These are phyloP conservation scores for Aspergillus pseudoviridinutans DNA, from an alignment of 2,329 filamentous ascomycete species.

Conservation along the genomic window DNA sequence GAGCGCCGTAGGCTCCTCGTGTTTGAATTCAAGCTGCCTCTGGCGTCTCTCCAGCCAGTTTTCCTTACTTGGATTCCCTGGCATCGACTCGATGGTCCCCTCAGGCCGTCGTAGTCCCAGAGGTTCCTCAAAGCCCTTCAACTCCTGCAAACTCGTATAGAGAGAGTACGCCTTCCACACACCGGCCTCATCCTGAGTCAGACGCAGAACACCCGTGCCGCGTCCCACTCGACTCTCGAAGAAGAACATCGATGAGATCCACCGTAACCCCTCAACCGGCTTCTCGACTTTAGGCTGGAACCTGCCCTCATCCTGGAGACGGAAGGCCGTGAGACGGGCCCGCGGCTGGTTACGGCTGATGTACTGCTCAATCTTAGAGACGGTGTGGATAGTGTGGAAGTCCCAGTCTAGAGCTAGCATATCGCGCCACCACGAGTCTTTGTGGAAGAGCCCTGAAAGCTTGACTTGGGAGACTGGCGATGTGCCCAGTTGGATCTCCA, in stretches of 20 bases:
- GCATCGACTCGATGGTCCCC: conserved; percentile 33
- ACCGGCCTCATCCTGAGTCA: conserved; percentile 26
- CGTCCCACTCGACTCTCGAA: conserved; percentile 36
- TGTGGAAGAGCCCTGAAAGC: conserved; percentile 28
- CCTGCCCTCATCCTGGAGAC: conserved; percentile 30
- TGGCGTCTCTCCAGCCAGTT: conserved; percentile 37
- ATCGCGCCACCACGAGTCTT: conserved; percentile 41
- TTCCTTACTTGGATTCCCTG: conserved; percentile 26
- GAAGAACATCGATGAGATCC: conserved; percentile 39
- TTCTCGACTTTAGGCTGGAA: conserved; percentile 27
- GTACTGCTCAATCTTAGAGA: conserved; percentile 29
- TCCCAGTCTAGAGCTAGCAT: conserved; percentile 40
- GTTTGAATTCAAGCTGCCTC: conserved; percentile 29
- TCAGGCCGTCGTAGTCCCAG: conserved; percentile 28
- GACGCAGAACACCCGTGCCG: conserved; percentile 35
- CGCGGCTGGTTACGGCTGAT: conserved; percentile 23
- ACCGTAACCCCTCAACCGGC: conserved; percentile 27
- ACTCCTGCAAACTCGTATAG: conserved; percentile 36
- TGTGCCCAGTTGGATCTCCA: conserved; percentile 22
- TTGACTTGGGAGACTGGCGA: neutral
- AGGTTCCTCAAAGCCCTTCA: conserved; percentile 33
- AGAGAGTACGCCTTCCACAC: conserved; percentile 38
- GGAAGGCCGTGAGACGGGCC: conserved; percentile 26
- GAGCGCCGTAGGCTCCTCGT: conserved; percentile 37
- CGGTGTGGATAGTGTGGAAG: conserved; percentile 32